Evolutionary conservation across 1,139 yeast genomes (phyloP), one percentile per base, ranked within the genome.

Genomic region (Saccharomyces hybrid): DNA sequence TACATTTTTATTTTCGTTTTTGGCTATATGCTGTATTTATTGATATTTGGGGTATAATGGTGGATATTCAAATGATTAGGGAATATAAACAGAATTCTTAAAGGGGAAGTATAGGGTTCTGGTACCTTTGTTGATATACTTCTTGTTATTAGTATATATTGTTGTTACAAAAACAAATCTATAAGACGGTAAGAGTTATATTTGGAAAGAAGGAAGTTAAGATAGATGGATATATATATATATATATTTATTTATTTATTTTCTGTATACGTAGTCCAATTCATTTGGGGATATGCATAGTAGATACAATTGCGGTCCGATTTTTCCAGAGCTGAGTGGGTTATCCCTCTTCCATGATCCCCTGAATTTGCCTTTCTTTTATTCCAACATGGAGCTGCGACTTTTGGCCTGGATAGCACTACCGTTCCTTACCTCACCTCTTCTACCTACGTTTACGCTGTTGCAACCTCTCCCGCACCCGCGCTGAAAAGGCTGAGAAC

Each of bases 1-100:
- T 60, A 60, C 64, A 57, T 64, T 32, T 32, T 46, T 29, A 6
- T 38, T 5, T 38, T 16, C 5, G 2, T 8, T 20, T 1, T 38
- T 38, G 1, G 7, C 1, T 38, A 38, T 38, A 38, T 20, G 44
- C 26, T 20, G 16, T 20, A 20, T 20, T 3, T 20, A 20, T 20
- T 20, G 23, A 3, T 20, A 20, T 20, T 20, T 20, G 4, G 23
- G 23, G 23, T 20, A n/a, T 32, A n/a, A 5, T 1, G 44, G 44
- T 38, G 20, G 11, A 7, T 34, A 34, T 34, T 16, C 11, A 20
- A 20, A 20, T 20, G 13, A 5, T 20, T 11, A 3, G 14, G 1
- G 44, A 9, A 38, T 38, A 38, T 13, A 6, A 9, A 13, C 6
- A 11, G 16, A 38, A 38, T 16, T 38, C 5, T 38, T 14, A 2